Conservation (phyloP, 805 yeast species). For the Suhomyces vadensis region DNA sequence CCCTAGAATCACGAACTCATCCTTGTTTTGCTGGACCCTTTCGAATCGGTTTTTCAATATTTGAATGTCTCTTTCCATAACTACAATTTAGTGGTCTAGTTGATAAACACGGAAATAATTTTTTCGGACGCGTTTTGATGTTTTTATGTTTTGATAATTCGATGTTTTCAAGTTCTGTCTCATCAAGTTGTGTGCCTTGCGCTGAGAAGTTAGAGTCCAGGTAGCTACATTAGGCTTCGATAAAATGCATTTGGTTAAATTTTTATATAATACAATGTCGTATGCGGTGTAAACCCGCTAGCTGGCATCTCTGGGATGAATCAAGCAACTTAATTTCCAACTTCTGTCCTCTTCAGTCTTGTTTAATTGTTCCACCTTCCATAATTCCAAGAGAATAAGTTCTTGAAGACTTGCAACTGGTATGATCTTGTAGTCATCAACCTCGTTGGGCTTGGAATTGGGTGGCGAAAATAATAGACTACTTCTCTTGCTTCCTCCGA, state of each 20-base stretch:
- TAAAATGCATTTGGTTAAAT: too few species aligned
- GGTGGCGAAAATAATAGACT: conserved; percentile 23
- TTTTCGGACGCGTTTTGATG: background rate
- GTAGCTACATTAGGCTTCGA: too few species aligned
- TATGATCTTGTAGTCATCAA: conserved; percentile 40
- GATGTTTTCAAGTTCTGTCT: too few species aligned
- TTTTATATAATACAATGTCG: background rate
- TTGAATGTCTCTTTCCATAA: background rate
- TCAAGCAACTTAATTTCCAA: conserved; percentile 67
- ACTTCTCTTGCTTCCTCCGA: conserved; percentile 21
- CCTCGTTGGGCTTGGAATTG: conserved; percentile 15
- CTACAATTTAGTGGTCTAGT: background rate
- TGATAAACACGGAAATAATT: background rate
- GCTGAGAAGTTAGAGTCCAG: too few species aligned
- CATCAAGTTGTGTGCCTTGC: too few species aligned
- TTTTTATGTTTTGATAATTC: background rate
- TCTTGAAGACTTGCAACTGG: conserved; percentile 52
- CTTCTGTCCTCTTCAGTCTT: conserved; percentile 64
- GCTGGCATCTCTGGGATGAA: conserved; percentile 50
- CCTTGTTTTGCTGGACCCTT: conserved; percentile 1
- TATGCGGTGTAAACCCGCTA: too few species aligned
- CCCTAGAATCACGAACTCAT: conserved; percentile 7
- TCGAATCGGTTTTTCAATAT: background rate
- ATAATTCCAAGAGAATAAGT: conserved; percentile 62
- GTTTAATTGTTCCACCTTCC: conserved; percentile 67